Conservation (phyloP, 2,329 filamentous ascomycete species). For the Gaeumannomyces sp. region DNA sequence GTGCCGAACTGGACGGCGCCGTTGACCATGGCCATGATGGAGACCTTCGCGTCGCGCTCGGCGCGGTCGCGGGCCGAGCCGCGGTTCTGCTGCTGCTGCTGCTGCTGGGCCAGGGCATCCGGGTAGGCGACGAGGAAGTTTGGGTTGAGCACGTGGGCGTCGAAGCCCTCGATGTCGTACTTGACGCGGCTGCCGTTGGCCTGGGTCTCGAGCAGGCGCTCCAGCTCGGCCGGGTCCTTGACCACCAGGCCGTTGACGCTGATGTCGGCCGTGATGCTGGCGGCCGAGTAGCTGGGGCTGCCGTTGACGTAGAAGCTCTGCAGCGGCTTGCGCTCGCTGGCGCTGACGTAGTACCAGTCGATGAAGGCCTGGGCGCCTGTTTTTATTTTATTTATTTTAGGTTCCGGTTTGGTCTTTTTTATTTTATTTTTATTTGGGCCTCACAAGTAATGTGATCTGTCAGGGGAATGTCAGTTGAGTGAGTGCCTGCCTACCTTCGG, state of each 20-base stretch:
- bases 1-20: slow-evolving; percentile 66
- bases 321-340: slow-evolving; percentile 57
- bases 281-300: slow-evolving; percentile 41
- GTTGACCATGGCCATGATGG: slow-evolving; percentile 66
- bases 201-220: slow-evolving; percentile 61
- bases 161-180: slow-evolving; percentile 71
- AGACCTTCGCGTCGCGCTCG: slow-evolving; percentile 54
- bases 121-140: slow-evolving; percentile 54
- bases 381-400: neutral
- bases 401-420: slow-evolving; percentile 8
- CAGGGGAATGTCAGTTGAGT: slow-evolving; percentile 8
- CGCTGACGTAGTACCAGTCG: slow-evolving; percentile 67
- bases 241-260: slow-evolving; percentile 69
- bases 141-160: slow-evolving; percentile 72
- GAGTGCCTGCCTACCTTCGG: slow-evolving; percentile 43
- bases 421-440: neutral
- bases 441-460: neutral
- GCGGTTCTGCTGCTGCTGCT: slow-evolving; percentile 10
- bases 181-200: slow-evolving; percentile 31
- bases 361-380: slow-evolving; percentile 66
- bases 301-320: slow-evolving; percentile 64
- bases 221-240: slow-evolving; percentile 54
- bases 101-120: slow-evolving; percentile 31
- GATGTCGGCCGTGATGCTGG: slow-evolving; percentile 57
- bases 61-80: slow-evolving; percentile 7